Percentiles rank a stretch among this genome's conserved stretches.
phyloP scores from a whole-genome alignment of 805 yeast species.

The Dipodascus geniculatus region DNA sequence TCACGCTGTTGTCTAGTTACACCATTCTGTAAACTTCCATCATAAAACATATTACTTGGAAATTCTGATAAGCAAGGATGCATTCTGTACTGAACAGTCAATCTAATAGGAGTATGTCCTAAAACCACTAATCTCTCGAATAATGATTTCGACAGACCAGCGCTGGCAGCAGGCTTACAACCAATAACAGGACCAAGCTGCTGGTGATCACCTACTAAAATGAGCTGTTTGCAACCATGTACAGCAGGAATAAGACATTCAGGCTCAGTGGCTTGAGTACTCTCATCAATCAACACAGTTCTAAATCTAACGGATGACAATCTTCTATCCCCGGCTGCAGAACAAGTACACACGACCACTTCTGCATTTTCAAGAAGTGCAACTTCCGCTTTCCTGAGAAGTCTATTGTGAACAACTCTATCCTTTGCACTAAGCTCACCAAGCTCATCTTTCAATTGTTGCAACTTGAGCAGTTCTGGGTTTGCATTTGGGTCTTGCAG shows the following conservation, averaged over 20 bases:
- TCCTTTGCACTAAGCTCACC: conserved; percentile 60
- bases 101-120: conserved; percentile 74
- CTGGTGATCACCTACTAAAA: conserved; percentile 90
- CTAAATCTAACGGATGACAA: conserved; percentile 46
- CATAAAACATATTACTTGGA: conserved; percentile 85
- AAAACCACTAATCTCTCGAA: conserved; percentile 76
- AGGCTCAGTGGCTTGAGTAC: conserved; percentile 91
- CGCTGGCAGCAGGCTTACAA: conserved; percentile 69
- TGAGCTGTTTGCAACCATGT: conserved; percentile 80
- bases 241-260: conserved; percentile 82
- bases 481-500: conserved; percentile 27
- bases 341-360: conserved; percentile 84
- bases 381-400: conserved; percentile 38
- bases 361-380: conserved; percentile 45
- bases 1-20: conserved; percentile 67
- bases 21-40: conserved; percentile 85
- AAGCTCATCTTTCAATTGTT: conserved; percentile 45
- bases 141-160: conserved; percentile 76
- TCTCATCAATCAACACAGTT: conserved; percentile 81
- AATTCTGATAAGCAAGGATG: conserved; percentile 80
- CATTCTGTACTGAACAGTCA: conserved; percentile 94
- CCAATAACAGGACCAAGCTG: conserved; percentile 88
- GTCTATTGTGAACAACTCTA: conserved; percentile 31
- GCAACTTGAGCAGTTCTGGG: conserved; percentile 41
- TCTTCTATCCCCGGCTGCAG: conserved; percentile 76